Conservation (phyloP, 768 basidiomycete genomes). For the Hericium erinaceus region DNA sequence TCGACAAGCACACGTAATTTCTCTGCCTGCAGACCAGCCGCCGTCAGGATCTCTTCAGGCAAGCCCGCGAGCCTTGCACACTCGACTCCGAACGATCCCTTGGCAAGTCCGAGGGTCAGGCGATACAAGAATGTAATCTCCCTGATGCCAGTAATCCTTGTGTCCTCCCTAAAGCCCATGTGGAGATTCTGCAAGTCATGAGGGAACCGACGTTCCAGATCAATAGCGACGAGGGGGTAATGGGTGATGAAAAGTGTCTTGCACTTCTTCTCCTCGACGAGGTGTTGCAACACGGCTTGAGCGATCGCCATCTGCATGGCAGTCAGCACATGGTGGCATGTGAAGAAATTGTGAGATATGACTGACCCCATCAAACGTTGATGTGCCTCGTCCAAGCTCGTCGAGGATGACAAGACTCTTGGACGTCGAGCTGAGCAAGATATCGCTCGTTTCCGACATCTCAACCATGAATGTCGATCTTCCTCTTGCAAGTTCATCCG, state of each 20-base stretch:
- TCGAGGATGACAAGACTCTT: constrained; percentile 85
- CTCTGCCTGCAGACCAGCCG: constrained; percentile 45
- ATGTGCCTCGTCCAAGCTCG: constrained; percentile 83
- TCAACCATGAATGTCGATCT: constrained; percentile 98
- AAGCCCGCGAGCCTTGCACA: constrained; percentile 84
- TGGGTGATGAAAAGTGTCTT: constrained; percentile 93
- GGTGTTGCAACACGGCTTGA: constrained; percentile 65
- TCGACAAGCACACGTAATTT: constrained; percentile 46
- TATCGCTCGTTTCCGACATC: constrained; percentile 88
- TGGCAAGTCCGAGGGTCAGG: constrained; percentile 61
- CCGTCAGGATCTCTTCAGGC: constrained; percentile 55
- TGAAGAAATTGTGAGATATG: neutral
- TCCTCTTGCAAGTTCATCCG: constrained; percentile 79
- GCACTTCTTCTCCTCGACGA: constrained; percentile 48
- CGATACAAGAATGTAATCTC: constrained; percentile 85
- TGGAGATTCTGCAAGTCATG: constrained; percentile 66
- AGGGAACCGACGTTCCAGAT: constrained; percentile 52
- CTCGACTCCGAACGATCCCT: constrained; percentile 87
- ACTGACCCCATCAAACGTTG: constrained; percentile 75
- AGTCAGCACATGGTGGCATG: constrained; percentile 10
- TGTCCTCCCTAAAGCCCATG: constrained; percentile 74
- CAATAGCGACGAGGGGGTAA: constrained; percentile 76
- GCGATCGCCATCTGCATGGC: constrained; percentile 74
- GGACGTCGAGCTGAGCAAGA: constrained; percentile 64
- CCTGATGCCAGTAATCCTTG: constrained; percentile 59